Conservation (phyloP, 768 basidiomycete genomes). For the Mycena galopus region DNA sequence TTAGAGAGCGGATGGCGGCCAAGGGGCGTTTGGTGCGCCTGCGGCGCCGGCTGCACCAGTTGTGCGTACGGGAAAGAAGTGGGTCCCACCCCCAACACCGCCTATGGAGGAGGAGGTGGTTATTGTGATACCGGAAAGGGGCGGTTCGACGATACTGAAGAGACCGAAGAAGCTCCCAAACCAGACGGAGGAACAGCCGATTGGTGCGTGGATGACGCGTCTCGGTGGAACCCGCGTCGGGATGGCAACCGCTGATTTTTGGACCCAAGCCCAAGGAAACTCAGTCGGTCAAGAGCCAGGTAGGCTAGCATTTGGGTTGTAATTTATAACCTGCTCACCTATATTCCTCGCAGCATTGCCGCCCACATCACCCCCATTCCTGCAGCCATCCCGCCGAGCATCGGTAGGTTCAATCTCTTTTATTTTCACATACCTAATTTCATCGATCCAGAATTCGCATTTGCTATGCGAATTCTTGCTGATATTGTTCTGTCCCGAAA, state of each 20-base stretch:
- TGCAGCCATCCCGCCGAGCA: not conserved
- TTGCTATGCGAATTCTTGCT: too few relatives aligned
- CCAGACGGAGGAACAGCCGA: constrained; percentile 76
- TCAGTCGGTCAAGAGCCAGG: constrained; percentile 44
- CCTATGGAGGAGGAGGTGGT: constrained; percentile 66
- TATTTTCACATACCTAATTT: not conserved
- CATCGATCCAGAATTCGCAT: too few relatives aligned
- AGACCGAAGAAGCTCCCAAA: constrained; percentile 73
- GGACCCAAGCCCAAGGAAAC: constrained; percentile 58
- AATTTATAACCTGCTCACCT: not conserved
- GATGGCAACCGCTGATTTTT: constrained; percentile 82
- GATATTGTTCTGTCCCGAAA: too few relatives aligned
- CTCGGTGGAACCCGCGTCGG: constrained; percentile 90
- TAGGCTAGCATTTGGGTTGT: not conserved
- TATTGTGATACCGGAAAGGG: constrained; percentile 65
- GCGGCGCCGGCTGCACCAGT: constrained; percentile 70
- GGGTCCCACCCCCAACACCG: constrained; percentile 80
- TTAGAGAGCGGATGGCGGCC: constrained; percentile 97
- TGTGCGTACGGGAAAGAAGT: constrained; percentile 77
- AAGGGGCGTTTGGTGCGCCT: constrained; percentile 81
- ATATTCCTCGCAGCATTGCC: constrained; percentile 16
- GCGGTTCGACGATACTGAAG: constrained; percentile 63
- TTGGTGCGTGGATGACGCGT: constrained; percentile 94
- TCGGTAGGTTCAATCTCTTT: not conserved
- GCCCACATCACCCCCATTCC: constrained; percentile 31